Percentiles rank a stretch among this genome's conserved stretches.
Evolutionary conservation across 192 early-diverging fungal genomes (phyloP).

Genomic region (Lobosporangium transversale): DNA sequence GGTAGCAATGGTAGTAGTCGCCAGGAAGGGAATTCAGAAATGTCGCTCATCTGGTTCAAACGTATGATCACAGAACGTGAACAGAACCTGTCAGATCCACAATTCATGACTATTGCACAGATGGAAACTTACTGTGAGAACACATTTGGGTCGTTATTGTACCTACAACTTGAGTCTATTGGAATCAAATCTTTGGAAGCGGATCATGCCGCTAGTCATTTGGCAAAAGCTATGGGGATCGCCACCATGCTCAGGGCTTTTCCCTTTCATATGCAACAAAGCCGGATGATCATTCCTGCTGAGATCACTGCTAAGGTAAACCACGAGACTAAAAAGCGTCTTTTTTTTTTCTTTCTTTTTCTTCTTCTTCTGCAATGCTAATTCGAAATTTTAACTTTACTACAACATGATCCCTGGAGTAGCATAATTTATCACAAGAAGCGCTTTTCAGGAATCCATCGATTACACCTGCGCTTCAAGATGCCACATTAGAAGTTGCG

Average conservation of each 20-base stretch:
- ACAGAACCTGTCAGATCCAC: conserved; percentile 66
- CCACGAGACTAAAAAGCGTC: background rate
- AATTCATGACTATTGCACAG: conserved; percentile 75
- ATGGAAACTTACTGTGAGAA: conserved; percentile 92
- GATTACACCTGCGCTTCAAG: conserved; percentile 67
- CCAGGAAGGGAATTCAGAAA: conserved; percentile 42
- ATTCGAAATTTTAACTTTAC: too few species aligned
- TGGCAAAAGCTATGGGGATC: conserved; percentile 92
- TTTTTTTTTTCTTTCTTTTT: conserved; percentile 14
- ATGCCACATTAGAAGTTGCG: conserved; percentile 89
- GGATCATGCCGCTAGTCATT: conserved; percentile 90
- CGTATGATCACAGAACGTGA: conserved; percentile 79
- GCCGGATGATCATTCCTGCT: conserved; percentile 76
- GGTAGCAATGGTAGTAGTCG: conserved; percentile 10
- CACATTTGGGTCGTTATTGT: conserved; percentile 85
- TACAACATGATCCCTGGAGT: background rate
- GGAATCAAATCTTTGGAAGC: conserved; percentile 82
- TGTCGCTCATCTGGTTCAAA: conserved; percentile 83
- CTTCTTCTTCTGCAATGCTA: too few species aligned
- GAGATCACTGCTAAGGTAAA: conserved; percentile 81
- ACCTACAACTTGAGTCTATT: conserved; percentile 89
- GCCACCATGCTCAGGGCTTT: conserved; percentile 76
- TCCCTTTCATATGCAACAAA: conserved; percentile 75
- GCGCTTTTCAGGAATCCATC: conserved; percentile 71
- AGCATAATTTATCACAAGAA: conserved; percentile 84